Evolutionary conservation across 306 rosid genomes (phyloP), one percentile per base, ranked within the genome.

Genomic region (Alnus glutinosa): DNA sequence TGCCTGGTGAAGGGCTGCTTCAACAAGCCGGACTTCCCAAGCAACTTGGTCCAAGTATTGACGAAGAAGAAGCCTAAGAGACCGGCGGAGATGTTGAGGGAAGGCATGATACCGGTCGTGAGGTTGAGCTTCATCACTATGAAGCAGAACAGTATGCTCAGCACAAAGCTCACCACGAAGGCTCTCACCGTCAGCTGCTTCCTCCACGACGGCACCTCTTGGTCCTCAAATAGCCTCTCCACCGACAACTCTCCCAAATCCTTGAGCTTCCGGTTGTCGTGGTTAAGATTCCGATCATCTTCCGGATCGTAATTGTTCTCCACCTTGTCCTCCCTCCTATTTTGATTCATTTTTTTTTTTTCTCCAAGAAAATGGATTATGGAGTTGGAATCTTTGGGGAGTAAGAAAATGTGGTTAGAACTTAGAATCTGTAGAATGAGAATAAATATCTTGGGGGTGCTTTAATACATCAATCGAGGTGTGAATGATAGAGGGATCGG

Each of bases 1-100:
- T 88, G 91, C 74, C 91, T 83, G 15, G 91, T 88, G 75, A 88
- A 88, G 44, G 89, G 89, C 42, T 59, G 67, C 67, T 46, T 73
- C 74, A 79, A 30, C 57, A 62, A 19, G 14, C 74, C 74, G 50
- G 78, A 73, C 39, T 52, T 73, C 13, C 36, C 47, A 62, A 79
- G 46, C 44, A 79, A 73, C 48, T 73, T 79, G 55, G 82, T 79
- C 82, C 82, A 79, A 2, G 82, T 79, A 30, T 62, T 61, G 42
- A 62, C 78, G 9, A 79, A 79, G 78, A 79, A 71, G 78, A 79
- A 79, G 5, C 82, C 78, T 78, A 79, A 16, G 9, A 79, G 78
- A 1, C 82, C 82, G 12, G 82, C 82, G 62, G 82, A 79, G 46
- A 79, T 78, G 16, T 79, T 79, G 47, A 79, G 82, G 7, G 82